Evolutionary conservation across 352 stramenopile genomes (phyloP).

Genomic region (Phytophthora citricola): DNA sequence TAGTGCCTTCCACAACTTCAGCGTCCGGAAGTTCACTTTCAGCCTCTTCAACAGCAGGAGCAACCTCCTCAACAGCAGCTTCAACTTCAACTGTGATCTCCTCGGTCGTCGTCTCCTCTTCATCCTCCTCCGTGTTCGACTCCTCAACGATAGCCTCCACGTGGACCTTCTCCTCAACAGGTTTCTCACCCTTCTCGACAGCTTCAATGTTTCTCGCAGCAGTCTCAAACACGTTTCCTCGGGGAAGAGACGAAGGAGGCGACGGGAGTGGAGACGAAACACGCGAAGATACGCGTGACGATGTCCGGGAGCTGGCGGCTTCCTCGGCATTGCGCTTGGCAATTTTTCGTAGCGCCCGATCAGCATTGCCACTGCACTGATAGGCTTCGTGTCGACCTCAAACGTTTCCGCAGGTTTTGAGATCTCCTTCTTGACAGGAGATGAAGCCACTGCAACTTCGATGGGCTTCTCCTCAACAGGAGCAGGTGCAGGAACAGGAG

Average conservation of each 20-base stretch:
- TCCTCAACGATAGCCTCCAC: constrained; percentile 13
- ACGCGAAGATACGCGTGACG: constrained; percentile 19
- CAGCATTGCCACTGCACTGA: constrained; percentile 33
- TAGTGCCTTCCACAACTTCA: neutral
- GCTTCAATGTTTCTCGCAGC: constrained; percentile 20
- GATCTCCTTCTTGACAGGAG: neutral
- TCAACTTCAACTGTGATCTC: neutral
- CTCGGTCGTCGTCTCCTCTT: neutral
- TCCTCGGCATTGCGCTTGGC: constrained; percentile 25
- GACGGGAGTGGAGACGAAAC: constrained; percentile 17
- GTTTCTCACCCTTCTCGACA: constrained; percentile 9
- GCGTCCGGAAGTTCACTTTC: neutral
- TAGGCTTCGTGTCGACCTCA: constrained; percentile 36
- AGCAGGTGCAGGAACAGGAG: too few species aligned
- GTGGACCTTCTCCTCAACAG: neutral
- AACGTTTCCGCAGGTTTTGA: constrained; percentile 5
- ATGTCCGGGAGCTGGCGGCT: constrained; percentile 19
- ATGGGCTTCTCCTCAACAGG: neutral
- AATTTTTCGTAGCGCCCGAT: constrained; percentile 45
- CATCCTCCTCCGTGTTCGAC: constrained; percentile 2
- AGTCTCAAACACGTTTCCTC: constrained; percentile 22
- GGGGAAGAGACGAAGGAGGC: constrained; percentile 4
- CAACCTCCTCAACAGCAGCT: neutral
- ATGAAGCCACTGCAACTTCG: neutral
- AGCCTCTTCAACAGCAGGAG: neutral